These are phyloP conservation scores for Tremellales sp. DNA, from an alignment of 1,284 basidiomycete species.

Conservation along the genomic window DNA sequence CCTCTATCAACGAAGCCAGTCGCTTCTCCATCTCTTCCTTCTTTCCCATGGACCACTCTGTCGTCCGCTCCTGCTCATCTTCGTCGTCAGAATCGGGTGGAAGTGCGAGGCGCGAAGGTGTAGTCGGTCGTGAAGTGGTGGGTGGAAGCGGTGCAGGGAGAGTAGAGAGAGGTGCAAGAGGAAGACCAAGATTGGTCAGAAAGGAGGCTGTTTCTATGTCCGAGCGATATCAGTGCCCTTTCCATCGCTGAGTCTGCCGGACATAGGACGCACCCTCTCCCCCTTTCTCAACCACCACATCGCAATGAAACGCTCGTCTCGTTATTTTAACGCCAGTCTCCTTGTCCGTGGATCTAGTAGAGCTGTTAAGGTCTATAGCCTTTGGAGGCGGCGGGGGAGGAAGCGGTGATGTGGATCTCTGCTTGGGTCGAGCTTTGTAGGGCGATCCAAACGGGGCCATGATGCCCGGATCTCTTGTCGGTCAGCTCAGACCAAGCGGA, in stretches of 20 bases:
- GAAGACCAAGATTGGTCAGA: slow-evolving; percentile 35
- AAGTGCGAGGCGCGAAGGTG: slow-evolving; percentile 20
- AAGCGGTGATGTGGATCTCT: neutral
- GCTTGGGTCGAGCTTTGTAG: slow-evolving; percentile 12
- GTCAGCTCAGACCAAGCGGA: too few relatives aligned
- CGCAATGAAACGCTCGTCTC: slow-evolving; percentile 40
- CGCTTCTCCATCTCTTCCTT: slow-evolving; percentile 33
- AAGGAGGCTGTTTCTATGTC: slow-evolving; percentile 32
- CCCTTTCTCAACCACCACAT: slow-evolving; percentile 40
- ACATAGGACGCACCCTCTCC: slow-evolving; percentile 26
- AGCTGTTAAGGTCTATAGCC: slow-evolving; percentile 41
- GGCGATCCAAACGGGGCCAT: slow-evolving; percentile 10
- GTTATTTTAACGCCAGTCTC: slow-evolving; percentile 30
- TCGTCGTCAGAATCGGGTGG: slow-evolving; percentile 10
- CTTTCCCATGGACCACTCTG: slow-evolving; percentile 24
- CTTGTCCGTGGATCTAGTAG: slow-evolving; percentile 33
- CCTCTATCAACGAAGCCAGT: slow-evolving; percentile 35
- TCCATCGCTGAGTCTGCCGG: neutral
- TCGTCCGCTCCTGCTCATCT: slow-evolving; percentile 2
- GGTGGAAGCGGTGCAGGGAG: slow-evolving; percentile 18
- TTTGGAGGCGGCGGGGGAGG: slow-evolving; percentile 28
- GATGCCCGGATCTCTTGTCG: neutral
- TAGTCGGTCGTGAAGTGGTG: slow-evolving; percentile 12
- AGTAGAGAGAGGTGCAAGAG: slow-evolving; percentile 31
- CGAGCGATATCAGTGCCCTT: neutral